Evolutionary conservation across 2,329 filamentous ascomycete genomes (phyloP), one percentile per base, ranked within the genome.

Genomic region (Zalaria obscura): DNA sequence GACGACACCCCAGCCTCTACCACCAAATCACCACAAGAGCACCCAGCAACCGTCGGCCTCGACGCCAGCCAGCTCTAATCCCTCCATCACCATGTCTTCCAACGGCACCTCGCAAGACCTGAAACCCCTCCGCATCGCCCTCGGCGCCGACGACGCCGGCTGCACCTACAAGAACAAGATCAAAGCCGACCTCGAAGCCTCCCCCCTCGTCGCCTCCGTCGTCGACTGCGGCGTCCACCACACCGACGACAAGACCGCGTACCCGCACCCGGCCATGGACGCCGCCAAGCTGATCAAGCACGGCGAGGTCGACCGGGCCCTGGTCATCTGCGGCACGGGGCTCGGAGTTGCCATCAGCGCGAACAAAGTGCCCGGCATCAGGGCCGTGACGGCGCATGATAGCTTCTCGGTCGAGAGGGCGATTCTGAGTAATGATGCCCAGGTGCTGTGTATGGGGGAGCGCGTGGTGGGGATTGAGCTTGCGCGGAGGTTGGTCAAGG

Each of bases 301-400:
- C 4, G 79, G 78, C 35, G 69, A 76, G 53, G 80, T 75, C 40
- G 85, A 93, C 62, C 79, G 85, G 40, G 85, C 83, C 0, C 69
- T 93, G 32, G 66, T 87, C 35, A 84, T 93, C 65, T 93, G 85
- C 64, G 85, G 86, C 2, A 93, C 86, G 0, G 86, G 86, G 0
- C 72, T 93, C 5, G 86, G 86, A 18, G 86, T 93, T 5, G 85
- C 86, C 52, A 93, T 93, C 57, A 67, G 76, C n/a, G 86, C 86
- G 50, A 93, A 93, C 70, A 93, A 93, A 62, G 77, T 93, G 48
- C 80, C 78, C 43, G 85, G 85, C 4, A 76, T 93, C 46, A 70
- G 85, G 25, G 86, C 86, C n/a, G 86, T 93, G 11, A 93, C 85
- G 4, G 86, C 86, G 1, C 86, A 93, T 59, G 86, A 93, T 58